These are phyloP conservation scores for Vaccinium myrtillus DNA, from an alignment of 148 eudicot genomes.

Conservation along the genomic window DNA sequence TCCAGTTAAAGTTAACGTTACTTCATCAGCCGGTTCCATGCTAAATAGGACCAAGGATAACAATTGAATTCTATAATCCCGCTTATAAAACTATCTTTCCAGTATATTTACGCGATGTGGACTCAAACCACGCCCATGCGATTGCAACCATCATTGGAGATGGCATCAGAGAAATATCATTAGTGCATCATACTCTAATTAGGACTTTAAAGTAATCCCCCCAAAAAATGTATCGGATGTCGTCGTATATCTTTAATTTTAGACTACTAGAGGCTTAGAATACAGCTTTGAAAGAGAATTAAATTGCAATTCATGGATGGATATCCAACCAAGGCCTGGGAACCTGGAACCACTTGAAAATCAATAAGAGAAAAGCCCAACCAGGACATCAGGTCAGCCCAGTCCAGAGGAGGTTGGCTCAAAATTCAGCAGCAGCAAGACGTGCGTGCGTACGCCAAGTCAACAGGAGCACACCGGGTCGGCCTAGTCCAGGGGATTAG, in stretches of 20 bases:
- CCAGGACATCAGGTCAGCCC: neutral
- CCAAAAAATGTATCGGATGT: neutral
- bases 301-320: neutral
- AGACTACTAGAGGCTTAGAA: neutral
- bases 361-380: neutral
- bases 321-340: neutral
- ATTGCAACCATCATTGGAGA: neutral
- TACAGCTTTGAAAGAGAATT: neutral
- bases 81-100: neutral
- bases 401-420: neutral
- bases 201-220: neutral
- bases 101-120: neutral
- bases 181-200: neutral
- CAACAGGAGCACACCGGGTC: neutral
- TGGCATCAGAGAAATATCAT: neutral
- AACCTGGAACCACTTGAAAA: neutral
- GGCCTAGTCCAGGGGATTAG: neutral
- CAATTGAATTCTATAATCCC: neutral
- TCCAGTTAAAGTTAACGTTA: neutral
- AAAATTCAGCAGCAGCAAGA: neutral
- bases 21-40: neutral
- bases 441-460: too few relatives aligned
- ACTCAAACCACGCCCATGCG: neutral
- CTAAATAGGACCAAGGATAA: neutral
- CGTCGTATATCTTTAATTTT: neutral